These are phyloP conservation scores for Venturia aucupariae DNA, from an alignment of 2,329 filamentous ascomycete genomes.

Conservation along the genomic window DNA sequence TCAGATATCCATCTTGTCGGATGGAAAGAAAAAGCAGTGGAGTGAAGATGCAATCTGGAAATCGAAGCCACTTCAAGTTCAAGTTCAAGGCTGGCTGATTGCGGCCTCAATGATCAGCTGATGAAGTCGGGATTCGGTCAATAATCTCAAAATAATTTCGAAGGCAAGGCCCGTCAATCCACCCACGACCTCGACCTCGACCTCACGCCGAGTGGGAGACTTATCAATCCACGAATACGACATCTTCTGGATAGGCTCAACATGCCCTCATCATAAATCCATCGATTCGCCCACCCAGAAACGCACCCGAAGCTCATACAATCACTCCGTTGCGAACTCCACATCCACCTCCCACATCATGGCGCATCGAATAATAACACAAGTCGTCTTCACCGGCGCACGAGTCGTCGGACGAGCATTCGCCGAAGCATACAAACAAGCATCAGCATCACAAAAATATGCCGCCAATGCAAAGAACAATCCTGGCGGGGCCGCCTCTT, in stretches of 20 bases:
- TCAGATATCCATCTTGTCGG: not conserved
- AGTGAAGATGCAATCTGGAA: no score
- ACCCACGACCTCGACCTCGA: not conserved
- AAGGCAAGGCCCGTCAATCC: not conserved
- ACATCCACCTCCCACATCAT: conserved; percentile 29
- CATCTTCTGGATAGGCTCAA: no score
- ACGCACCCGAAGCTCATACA: not conserved
- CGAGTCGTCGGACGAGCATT: conserved; percentile 92
- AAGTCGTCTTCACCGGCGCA: conserved; percentile 82
- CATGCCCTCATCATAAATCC: not conserved
- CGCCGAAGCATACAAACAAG: conserved; percentile 90
- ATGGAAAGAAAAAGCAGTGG: no score
- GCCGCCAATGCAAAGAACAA: conserved; percentile 62
- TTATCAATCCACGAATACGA: no score
- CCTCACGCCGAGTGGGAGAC: not conserved
- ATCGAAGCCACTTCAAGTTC: no score
- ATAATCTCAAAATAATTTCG: not conserved
- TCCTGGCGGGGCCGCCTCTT: conserved; percentile 42
- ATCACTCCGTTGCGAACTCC: not conserved
- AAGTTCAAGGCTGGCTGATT: no score
- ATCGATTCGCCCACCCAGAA: not conserved
- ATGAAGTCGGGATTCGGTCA: no score
- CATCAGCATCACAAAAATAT: conserved; percentile 76
- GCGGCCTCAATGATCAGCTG: no score
- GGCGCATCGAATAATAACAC: conserved; percentile 91